phyloP scores from a whole-genome alignment of 1,139 yeast species.

The Lodderomyces beijingensis region DNA sequence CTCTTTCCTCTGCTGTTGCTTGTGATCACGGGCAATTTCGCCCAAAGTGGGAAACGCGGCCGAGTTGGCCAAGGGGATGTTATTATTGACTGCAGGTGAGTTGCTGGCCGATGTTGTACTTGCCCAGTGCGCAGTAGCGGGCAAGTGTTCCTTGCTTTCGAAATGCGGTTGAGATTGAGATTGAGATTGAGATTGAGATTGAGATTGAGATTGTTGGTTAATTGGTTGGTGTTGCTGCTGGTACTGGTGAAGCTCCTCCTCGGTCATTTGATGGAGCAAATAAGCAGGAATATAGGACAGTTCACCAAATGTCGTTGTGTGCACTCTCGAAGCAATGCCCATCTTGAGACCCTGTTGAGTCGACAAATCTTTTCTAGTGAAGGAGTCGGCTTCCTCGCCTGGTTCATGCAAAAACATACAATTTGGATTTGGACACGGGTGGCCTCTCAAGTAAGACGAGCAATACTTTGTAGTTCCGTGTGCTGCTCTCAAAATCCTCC shows the following conservation, averaged over 20 bases:
- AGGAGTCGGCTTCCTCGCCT: constrained; percentile 98
- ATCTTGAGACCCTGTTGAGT: constrained; percentile 71
- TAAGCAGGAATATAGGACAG: constrained; percentile 4
- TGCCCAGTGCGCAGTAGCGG: constrained; percentile 62
- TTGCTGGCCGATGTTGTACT: constrained; percentile 22
- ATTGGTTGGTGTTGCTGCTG: constrained; percentile 11
- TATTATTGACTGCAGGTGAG: constrained; percentile 33
- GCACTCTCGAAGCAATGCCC: constrained; percentile 32
- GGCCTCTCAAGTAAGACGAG: constrained; percentile 89
- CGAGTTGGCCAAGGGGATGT: constrained; percentile 43
- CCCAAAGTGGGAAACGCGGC: constrained; percentile 73
- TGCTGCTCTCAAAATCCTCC: constrained; percentile 83
- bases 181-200: constrained; percentile 2
- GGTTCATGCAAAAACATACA: constrained; percentile 99
- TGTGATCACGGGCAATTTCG: constrained; percentile 50
- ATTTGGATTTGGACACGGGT: constrained; percentile 95
- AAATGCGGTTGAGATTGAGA: constrained; percentile 4
- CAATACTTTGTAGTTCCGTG: constrained; percentile 99
- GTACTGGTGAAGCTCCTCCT: constrained; percentile 9
- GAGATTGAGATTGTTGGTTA: constrained; percentile 3
- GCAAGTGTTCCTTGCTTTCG: constrained; percentile 29
- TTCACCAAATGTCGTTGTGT: constrained; percentile 11
- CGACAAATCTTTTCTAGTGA: constrained; percentile 86
- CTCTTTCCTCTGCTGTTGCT: constrained; percentile 31
- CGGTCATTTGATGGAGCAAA: constrained; percentile 4